A percentile compares a stretch with the other conserved stretches of the same genome.
Conservation (phyloP, 2,329 filamentous ascomycete species). For the Sarocladiaceae sp. region DNA sequence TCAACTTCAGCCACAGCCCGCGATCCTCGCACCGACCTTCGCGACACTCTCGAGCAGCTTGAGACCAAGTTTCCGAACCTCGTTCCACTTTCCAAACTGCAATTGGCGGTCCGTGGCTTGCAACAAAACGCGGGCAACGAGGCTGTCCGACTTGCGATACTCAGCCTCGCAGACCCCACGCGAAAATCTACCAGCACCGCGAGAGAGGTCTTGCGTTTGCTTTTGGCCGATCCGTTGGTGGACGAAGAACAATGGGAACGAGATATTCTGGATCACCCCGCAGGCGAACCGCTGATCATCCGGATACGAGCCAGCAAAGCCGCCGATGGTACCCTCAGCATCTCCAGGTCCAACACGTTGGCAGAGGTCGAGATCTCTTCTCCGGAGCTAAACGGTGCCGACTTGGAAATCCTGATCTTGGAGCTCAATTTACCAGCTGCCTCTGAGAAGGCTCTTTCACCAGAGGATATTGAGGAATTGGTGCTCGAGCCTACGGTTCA, state of each 20-base stretch:
- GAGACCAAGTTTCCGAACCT: slow-evolving; percentile 54
- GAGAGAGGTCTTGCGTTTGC: slow-evolving; percentile 59
- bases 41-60: slow-evolving; percentile 52
- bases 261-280: slow-evolving; percentile 43
- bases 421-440: slow-evolving; percentile 33
- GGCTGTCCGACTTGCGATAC: slow-evolving; percentile 51
- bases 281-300: slow-evolving; percentile 53
- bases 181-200: slow-evolving; percentile 41
- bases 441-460: slow-evolving; percentile 17
- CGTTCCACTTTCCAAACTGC: slow-evolving; percentile 62
- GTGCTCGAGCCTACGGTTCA: slow-evolving; percentile 20
- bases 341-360: slow-evolving; percentile 33
- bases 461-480: slow-evolving; percentile 21
- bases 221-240: slow-evolving; percentile 64
- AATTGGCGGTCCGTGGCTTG: slow-evolving; percentile 63
- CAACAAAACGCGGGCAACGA: slow-evolving; percentile 50
- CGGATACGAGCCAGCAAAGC: slow-evolving; percentile 37
- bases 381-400: slow-evolving; percentile 51
- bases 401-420: slow-evolving; percentile 58
- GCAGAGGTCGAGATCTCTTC: slow-evolving; percentile 58
- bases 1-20: slow-evolving; percentile 19
- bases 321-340: slow-evolving; percentile 20
- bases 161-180: slow-evolving; percentile 36
- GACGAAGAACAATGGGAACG: slow-evolving; percentile 61
- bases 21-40: slow-evolving; percentile 46